Evolutionary conservation across 2,329 filamentous ascomycete species (phyloP), one percentile per base, ranked within the genome.

Genomic region (Dryadomyces quercus-mongolicae): DNA sequence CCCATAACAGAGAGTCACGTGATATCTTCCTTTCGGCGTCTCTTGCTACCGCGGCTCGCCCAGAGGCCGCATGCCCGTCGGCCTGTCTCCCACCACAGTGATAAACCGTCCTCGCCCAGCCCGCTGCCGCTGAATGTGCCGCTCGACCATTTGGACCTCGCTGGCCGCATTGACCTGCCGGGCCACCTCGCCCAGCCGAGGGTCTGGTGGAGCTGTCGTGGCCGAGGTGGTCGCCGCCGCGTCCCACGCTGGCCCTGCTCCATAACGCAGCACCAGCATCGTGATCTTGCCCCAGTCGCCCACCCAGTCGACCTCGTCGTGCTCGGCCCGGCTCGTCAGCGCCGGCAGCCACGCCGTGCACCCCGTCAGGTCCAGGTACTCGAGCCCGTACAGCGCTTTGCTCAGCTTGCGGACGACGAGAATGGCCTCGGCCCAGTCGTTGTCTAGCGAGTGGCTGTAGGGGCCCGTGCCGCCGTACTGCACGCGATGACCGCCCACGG

Each of bases 301-400:
- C 38, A 66, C 67, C 78, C 78, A 82, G 60, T 82, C 78, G 10
- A 81, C 68, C 42, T 63, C 68, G 53, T 77, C 74, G 42, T 72
- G 70, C 34, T 72, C 71, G 0, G 69, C 71, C 2, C 62, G 40
- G 59, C 47, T 61, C 58, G 68, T 70, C 52, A 82, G 65, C 10
- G 76, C 77, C 49, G 68, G 67, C 55, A 72, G 70, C 81, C 81
- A 85, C 16, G 71, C 64, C 0, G 65, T 67, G 58, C 81, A 84
- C 1, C 81, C 81, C 0, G 77, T 81, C 43, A 85, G 65, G 61
- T 84, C 80, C 8, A 85, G 69, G 51, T 78, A 80, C 62, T 83
- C 79, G 2, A 85, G 70, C 18, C 74, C 66, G 61, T 84, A 84
- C 8, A 82, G 67, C 20, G 66, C 67, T 57, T 70, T 72, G 64